These are phyloP conservation scores for Cryptococcus maquisensis DNA, from an alignment of 1,284 basidiomycete species.

Conservation along the genomic window DNA sequence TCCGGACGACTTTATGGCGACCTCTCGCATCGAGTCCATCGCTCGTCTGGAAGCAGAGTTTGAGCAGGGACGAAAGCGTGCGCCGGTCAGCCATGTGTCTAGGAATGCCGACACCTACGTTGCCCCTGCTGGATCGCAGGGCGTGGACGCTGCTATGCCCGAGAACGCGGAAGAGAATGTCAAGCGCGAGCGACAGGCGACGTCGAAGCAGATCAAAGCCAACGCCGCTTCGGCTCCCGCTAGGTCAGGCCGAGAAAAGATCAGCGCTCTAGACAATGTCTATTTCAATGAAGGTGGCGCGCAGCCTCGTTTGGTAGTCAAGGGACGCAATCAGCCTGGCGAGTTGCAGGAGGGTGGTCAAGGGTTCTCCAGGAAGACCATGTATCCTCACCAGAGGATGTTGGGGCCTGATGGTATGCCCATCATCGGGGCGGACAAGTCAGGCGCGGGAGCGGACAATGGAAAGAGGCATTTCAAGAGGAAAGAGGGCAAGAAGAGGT, in stretches of 20 bases:
- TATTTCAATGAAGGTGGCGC: conserved; percentile 69
- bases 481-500: conserved; percentile 77
- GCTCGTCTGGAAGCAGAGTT: conserved; percentile 52
- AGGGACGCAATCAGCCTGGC: conserved; percentile 52
- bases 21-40: conserved; percentile 64
- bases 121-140: conserved; percentile 19
- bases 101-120: conserved; percentile 81
- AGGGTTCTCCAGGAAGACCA: conserved; percentile 59
- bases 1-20: conserved; percentile 71
- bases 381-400: conserved; percentile 76
- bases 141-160: conserved; percentile 11
- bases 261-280: conserved; percentile 68
- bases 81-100: conserved; percentile 75
- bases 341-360: conserved; percentile 50
- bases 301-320: conserved; percentile 61
- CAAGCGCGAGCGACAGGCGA: conserved; percentile 28
- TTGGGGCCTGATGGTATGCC: conserved; percentile 70
- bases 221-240: conserved; percentile 43
- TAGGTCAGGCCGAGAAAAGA: conserved; percentile 51
- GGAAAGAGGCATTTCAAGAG: conserved; percentile 88
- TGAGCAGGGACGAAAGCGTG: conserved; percentile 64
- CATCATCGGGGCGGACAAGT: conserved; percentile 52
- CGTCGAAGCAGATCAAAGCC: conserved; percentile 29
- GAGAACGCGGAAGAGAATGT: neutral
- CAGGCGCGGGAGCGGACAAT: conserved; percentile 49